Percentiles rank a stretch among this genome's conserved stretches.
Evolutionary conservation across 495 filamentous ascomycete genomes (phyloP).

Genomic region (Penicillium longicatenatum): DNA sequence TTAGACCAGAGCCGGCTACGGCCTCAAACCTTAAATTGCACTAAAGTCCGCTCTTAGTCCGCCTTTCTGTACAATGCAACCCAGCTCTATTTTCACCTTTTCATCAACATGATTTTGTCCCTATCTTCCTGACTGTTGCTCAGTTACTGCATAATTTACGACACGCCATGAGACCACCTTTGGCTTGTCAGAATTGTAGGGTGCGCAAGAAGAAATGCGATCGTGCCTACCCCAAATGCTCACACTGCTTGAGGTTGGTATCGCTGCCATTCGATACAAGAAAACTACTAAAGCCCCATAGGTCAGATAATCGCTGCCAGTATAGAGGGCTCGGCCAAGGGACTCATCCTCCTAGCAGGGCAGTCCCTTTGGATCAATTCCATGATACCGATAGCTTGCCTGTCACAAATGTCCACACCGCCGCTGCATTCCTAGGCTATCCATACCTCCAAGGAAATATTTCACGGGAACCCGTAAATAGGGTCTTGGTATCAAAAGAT

Average conservation of each 20-base stretch:
- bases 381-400: constrained; percentile 1
- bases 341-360: background rate
- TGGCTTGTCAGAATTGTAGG: constrained; percentile 20
- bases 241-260: constrained; percentile 12
- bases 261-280: background rate
- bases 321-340: constrained; percentile 6
- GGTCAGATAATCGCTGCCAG: constrained; percentile 15
- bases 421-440: constrained; percentile 13
- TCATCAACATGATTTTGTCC: no score
- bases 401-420: constrained; percentile 2
- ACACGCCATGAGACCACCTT: constrained; percentile 14
- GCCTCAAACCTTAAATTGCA: background rate
- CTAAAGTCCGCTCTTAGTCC: background rate
- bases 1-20: background rate
- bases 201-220: constrained; percentile 23
- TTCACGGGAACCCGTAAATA: background rate
- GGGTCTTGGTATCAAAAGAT: background rate
- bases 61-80: background rate
- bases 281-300: background rate
- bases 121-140: no score
- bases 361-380: background rate
- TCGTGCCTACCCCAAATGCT: constrained; percentile 17
- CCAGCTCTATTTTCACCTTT: background rate
- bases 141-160: background rate
- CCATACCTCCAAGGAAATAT: background rate